Evolutionary conservation across 805 yeast genomes (phyloP).

Genomic region (Metschnikowia continentalis): DNA sequence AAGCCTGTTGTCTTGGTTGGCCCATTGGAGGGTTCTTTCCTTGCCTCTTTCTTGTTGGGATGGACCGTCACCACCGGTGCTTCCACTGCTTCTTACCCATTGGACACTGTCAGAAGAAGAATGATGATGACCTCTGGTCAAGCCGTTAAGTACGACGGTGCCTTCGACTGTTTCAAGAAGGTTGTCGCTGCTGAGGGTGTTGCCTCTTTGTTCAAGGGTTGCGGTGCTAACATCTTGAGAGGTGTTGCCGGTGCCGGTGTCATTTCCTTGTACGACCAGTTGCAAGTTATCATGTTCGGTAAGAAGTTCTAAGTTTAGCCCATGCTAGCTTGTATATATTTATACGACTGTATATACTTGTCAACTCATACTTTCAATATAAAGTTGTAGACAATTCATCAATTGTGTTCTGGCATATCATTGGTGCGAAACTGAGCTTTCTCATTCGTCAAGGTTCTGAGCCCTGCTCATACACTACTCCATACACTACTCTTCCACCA

Average conservation of each 20-base stretch:
- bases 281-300: conserved; percentile 92
- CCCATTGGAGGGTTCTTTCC: conserved; percentile 89
- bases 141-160: conserved; percentile 94
- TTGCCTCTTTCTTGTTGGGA: conserved; percentile 93
- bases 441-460: not conserved
- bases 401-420: not conserved
- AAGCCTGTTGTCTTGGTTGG: conserved; percentile 94
- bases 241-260: conserved; percentile 99
- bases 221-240: conserved; percentile 99
- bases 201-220: conserved; percentile 92
- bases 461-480: not conserved
- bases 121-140: conserved; percentile 99
- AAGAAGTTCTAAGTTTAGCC: conserved; percentile 62
- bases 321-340: conserved; percentile 17
- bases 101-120: conserved; percentile 99
- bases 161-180: conserved; percentile 86
- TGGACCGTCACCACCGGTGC: conserved; percentile 99
- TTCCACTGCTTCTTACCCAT: conserved; percentile 97
- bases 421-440: not conserved
- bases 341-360: conserved; percentile 14
- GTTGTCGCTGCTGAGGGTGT: conserved; percentile 97
- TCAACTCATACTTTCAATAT: not conserved
- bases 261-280: conserved; percentile 94
- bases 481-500: not conserved
- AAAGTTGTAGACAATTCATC: not conserved